Percentiles rank a stretch among this genome's conserved stretches.
Evolutionary conservation across 345 rosid species (phyloP).

Genomic region (Citrus maxima): DNA sequence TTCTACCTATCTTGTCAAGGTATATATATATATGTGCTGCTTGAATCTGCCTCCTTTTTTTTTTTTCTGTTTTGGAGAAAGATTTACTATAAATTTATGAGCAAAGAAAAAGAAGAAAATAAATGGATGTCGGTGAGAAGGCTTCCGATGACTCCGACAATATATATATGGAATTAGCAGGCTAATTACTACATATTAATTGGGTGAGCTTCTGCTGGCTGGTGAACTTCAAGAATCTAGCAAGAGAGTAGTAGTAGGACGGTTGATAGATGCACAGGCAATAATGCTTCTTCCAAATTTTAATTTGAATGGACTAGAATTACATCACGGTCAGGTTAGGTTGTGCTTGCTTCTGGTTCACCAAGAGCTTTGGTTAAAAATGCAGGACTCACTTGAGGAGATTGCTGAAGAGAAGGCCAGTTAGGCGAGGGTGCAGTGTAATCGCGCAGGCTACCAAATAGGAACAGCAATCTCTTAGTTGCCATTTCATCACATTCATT

Average conservation of each 20-base stretch:
- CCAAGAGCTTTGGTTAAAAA: conserved; percentile 8
- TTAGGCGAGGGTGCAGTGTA: conserved; percentile 44
- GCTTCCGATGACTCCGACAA: background rate
- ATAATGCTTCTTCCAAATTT: background rate
- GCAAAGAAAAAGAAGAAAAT: background rate
- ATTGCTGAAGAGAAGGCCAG: conserved; percentile 41
- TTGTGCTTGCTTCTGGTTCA: background rate
- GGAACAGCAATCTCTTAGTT: background rate
- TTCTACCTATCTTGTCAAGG: background rate
- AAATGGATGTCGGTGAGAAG: background rate
- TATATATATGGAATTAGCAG: conserved; percentile 10
- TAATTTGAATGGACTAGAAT: too few species aligned
- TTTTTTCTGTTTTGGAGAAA: too few species aligned
- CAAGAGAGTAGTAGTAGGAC: conserved; percentile 46
- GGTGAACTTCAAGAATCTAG: conserved; percentile 71
- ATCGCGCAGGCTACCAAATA: conserved; percentile 60
- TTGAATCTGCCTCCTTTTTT: too few species aligned
- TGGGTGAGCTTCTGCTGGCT: conserved; percentile 58
- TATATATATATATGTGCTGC: too few species aligned
- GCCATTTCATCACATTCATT: background rate
- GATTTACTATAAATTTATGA: too few species aligned
- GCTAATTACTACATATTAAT: conserved; percentile 40
- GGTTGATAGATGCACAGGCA: conserved; percentile 53
- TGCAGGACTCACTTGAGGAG: too few species aligned
- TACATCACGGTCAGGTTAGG: too few species aligned